Base-by-base conservation (phyloP, 2,329 filamentous ascomycete genomes). In the Teratosphaeriaceae sp. region DNA sequence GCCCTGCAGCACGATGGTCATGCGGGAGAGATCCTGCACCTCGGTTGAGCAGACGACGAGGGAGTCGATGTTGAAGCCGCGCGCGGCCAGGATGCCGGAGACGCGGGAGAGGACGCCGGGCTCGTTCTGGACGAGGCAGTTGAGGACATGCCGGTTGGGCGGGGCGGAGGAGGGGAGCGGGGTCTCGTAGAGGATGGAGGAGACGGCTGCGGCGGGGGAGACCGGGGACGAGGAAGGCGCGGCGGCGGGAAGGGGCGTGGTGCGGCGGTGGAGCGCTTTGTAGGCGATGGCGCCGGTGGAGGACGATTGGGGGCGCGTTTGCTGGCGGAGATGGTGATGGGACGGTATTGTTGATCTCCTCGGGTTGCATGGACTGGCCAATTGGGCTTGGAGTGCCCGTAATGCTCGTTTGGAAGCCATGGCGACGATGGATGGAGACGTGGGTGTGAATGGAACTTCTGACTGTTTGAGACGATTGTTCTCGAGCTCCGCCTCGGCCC, bases 51-150 rank as follows among this genome's bases (percentile, higher is more conserved):
- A 98, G 48, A 98, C 92, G 43, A 98, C 92, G 51, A 98, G 75
- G 42, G 86, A 94, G 76, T 98, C 92, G 60, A 98, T 98, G 74
- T 98, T 98, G 80, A 98, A 98, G 53, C 92, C 92, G 46, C 92
- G 81, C 33, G 92, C 92, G 11, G 92, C 92, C 24, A 98, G 75
- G 62, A 98, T 97, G 43, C 92, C 92, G 1, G 92, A 97, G 8
- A 98, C 87, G 47, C 92, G 88, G 40, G 90, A 97, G 45, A 98
- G 75, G 44, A 98, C 92, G 71, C 92, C 92, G 11, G 92, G 92
- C 73, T 98, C 92, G 71, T 98, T 98, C 70, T 98, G 92, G 48
- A 98, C 92, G 49, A 98, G 79, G 66, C 92, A 98, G 72, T 98
- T 98, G 68, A 98, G 82, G 62, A 98, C 80, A 69, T 98, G 92